These are phyloP conservation scores for Boletus smithii DNA, from an alignment of 1,284 basidiomycete genomes.

Conservation along the genomic window DNA sequence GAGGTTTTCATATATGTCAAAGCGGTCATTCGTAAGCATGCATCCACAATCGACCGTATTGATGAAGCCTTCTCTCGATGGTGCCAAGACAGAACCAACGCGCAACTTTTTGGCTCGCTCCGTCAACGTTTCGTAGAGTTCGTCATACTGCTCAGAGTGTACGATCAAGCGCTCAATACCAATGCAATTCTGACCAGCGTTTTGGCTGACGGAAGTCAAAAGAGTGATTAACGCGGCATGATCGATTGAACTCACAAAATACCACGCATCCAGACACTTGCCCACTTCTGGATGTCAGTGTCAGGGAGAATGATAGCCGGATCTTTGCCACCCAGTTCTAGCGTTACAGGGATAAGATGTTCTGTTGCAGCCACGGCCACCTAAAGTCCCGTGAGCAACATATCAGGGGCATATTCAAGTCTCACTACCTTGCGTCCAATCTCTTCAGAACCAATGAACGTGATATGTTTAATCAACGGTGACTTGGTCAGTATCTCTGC, in stretches of 20 bases:
- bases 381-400: conserved; percentile 36
- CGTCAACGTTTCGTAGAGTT: conserved; percentile 63
- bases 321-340: conserved; percentile 89
- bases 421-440: conserved; percentile 75
- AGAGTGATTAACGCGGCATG: not conserved
- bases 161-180: conserved; percentile 93
- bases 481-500: conserved; percentile 82
- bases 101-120: conserved; percentile 67
- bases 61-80: conserved; percentile 62
- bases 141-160: conserved; percentile 69
- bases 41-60: conserved; percentile 75
- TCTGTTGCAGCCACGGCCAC: conserved; percentile 80
- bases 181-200: conserved; percentile 94
- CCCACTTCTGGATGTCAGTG: conserved; percentile 68
- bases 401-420: not conserved
- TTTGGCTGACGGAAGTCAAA: conserved; percentile 57
- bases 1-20: conserved; percentile 67
- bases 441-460: conserved; percentile 90
- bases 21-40: conserved; percentile 74
- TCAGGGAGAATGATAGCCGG: conserved; percentile 73
- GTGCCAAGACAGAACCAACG: conserved; percentile 64
- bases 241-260: conserved; percentile 65
- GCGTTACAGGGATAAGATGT: conserved; percentile 83
- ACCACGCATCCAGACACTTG: conserved; percentile 79
- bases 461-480: conserved; percentile 76